These are phyloP conservation scores for Pichia sp. DNA, from an alignment of 1,139 yeast genomes.

Conservation along the genomic window DNA sequence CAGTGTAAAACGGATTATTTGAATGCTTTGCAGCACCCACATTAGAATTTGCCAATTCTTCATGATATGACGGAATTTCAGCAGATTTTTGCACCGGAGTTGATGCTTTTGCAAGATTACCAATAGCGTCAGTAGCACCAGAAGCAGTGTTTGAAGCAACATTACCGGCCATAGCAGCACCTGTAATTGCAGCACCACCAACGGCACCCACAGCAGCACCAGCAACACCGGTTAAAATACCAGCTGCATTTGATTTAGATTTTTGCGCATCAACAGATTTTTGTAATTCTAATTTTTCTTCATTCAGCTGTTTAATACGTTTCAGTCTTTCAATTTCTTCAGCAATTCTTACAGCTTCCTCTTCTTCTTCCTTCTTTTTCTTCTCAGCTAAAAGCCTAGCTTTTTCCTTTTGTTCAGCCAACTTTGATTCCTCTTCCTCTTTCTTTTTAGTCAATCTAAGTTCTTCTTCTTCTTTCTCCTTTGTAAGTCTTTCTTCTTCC, in stretches of 20 bases:
- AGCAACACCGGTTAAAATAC: constrained; percentile 8
- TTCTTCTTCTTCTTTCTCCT: constrained; percentile 20
- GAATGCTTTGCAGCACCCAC: constrained; percentile 13
- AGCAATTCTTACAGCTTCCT: constrained; percentile 9
- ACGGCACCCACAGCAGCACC: constrained; percentile 15
- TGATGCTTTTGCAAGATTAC: constrained; percentile 1
- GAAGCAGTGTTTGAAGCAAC: constrained; percentile 16
- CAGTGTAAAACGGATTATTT: constrained; percentile 14
- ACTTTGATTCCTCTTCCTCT: constrained; percentile 33
- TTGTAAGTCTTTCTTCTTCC: constrained; percentile 28
- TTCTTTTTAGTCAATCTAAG: constrained; percentile 35
- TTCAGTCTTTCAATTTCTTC: constrained; percentile 11
- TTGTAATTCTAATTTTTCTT: constrained; percentile 6
- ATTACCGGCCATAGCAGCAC: constrained; percentile 10
- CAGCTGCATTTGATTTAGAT: constrained; percentile 3
- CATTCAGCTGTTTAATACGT: constrained; percentile 4
- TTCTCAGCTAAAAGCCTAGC: constrained; percentile 12
- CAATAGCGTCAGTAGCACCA: constrained; percentile 3
- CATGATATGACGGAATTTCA: constrained; percentile 7
- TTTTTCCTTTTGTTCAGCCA: constrained; percentile 14
- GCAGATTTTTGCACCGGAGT: constrained; percentile 13
- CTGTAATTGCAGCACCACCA: constrained; percentile 15
- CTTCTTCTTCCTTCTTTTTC: constrained; percentile 13
- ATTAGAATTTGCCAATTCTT: constrained; percentile 9
- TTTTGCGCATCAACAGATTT: constrained; percentile 6